Conservation (phyloP, 2,329 filamentous ascomycete species). For the Paraphoma sp. region DNA sequence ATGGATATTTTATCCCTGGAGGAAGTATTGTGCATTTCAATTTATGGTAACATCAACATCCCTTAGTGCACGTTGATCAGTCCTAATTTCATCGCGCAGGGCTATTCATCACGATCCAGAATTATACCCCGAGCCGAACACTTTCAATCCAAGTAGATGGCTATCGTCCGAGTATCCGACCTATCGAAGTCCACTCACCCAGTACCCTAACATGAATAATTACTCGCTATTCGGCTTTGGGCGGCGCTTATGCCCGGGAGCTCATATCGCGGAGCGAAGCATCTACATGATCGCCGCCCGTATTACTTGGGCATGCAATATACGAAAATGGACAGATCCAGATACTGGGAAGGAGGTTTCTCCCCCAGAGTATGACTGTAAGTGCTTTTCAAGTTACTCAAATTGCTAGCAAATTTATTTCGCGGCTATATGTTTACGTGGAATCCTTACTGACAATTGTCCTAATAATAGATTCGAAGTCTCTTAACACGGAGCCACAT, state of each 20-base stretch:
- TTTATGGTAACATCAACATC: not conserved
- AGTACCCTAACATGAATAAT: slow-evolving; percentile 13
- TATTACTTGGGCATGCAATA: slow-evolving; percentile 20
- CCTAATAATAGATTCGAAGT: too few species aligned
- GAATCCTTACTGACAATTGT: too few species aligned
- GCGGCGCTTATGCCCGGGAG: slow-evolving; percentile 15
- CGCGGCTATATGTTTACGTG: too few species aligned
- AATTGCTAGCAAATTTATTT: too few species aligned
- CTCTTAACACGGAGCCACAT: too few species aligned
- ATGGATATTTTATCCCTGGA: not conserved
- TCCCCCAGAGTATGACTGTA: too few species aligned
- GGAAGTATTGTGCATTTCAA: not conserved
- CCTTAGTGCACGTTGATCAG: not conserved
- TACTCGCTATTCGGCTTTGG: slow-evolving; percentile 21
- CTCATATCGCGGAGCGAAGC: slow-evolving; percentile 17
- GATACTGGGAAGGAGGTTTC: not conserved
- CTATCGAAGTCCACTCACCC: slow-evolving; percentile 14
- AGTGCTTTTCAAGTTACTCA: too few species aligned
- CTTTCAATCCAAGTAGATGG: slow-evolving; percentile 66
- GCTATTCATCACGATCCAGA: not conserved
- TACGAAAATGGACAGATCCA: slow-evolving; percentile 1
- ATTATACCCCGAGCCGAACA: slow-evolving; percentile 65
- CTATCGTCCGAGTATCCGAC: slow-evolving; percentile 41
- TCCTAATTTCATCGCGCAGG: not conserved
- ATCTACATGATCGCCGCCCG: slow-evolving; percentile 11